Conservation (phyloP, 805 yeast genomes). For the Clavispora carvajalis region DNA sequence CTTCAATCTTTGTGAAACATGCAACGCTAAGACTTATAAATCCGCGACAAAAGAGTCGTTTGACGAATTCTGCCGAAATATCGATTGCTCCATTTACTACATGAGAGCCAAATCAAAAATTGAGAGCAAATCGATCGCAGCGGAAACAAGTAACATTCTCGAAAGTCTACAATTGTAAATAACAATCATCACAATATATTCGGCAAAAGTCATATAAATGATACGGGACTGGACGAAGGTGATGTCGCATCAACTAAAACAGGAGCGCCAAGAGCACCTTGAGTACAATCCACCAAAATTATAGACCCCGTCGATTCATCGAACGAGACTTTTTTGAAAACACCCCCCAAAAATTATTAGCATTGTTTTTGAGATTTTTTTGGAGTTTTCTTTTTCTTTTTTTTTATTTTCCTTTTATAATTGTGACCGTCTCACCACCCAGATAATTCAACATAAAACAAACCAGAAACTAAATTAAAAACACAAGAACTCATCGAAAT, state of each 20-base stretch:
- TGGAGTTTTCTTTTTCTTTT: conserved; percentile 3
- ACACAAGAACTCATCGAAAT: conserved; percentile 29
- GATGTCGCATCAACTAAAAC: conserved; percentile 11
- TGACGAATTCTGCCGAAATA: conserved; percentile 44
- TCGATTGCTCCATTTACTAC: conserved; percentile 62
- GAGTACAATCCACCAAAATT: background rate
- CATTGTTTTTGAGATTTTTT: conserved; percentile 3
- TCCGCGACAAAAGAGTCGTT: conserved; percentile 8
- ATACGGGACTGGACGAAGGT: background rate
- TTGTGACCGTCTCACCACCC: conserved; percentile 7
- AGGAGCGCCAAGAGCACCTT: conserved; percentile 9
- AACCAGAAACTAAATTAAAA: conserved; percentile 16
- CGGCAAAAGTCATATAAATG: background rate
- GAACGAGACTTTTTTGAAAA: no score
- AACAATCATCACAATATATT: background rate
- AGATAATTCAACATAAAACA: conserved; percentile 4
- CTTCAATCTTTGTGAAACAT: conserved; percentile 15
- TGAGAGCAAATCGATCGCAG: conserved; percentile 1
- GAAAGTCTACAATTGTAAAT: background rate
- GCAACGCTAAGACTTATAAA: conserved; percentile 17
- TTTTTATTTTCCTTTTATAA: conserved; percentile 6
- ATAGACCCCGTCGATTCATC: background rate
- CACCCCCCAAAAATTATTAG: conserved; percentile 1
- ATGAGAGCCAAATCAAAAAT: conserved; percentile 39
- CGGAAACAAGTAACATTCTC: background rate